Percentiles rank a stretch among this genome's conserved stretches.
Conservation (phyloP, 179 eudicot genomes). For the Beta macrorhiza region DNA sequence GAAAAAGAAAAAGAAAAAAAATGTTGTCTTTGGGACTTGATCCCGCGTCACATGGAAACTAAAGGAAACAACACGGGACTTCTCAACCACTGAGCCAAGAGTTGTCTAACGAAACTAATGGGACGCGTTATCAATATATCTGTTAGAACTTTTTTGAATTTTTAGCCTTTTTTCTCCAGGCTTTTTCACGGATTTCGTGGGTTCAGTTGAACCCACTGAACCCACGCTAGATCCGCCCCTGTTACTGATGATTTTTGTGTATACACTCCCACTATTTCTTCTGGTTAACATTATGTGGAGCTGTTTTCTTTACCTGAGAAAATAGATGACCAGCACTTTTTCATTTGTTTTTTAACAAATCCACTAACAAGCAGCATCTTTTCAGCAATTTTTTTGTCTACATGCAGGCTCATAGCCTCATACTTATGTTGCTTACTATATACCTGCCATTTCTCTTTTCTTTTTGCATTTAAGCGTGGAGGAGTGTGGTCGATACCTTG, state of each 20-base stretch:
- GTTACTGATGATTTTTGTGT: neutral
- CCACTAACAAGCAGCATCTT: neutral
- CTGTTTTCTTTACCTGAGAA: too few species aligned
- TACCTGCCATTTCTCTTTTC: neutral
- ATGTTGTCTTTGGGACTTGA: too few species aligned
- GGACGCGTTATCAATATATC: too few species aligned
- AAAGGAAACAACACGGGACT: too few species aligned
- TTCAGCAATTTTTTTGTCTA: neutral
- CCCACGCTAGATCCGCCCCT: neutral
- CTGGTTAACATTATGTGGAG: neutral
- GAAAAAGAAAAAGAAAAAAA: too few species aligned
- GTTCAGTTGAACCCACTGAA: too few species aligned
- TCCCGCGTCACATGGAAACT: too few species aligned
- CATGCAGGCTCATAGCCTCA: neutral
- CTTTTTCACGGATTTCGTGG: too few species aligned
- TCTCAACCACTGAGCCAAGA: too few species aligned
- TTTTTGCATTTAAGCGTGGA: conserved; percentile 59
- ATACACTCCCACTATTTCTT: neutral
- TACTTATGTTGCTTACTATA: neutral
- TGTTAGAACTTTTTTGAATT: too few species aligned
- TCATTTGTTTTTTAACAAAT: neutral
- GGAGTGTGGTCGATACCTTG: conserved; percentile 94
- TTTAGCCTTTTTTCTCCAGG: too few species aligned
- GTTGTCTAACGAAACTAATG: too few species aligned
- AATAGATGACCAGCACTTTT: neutral